These are phyloP conservation scores for Colletotrichum cereale DNA, from an alignment of 2,329 filamentous ascomycete genomes.

Conservation along the genomic window DNA sequence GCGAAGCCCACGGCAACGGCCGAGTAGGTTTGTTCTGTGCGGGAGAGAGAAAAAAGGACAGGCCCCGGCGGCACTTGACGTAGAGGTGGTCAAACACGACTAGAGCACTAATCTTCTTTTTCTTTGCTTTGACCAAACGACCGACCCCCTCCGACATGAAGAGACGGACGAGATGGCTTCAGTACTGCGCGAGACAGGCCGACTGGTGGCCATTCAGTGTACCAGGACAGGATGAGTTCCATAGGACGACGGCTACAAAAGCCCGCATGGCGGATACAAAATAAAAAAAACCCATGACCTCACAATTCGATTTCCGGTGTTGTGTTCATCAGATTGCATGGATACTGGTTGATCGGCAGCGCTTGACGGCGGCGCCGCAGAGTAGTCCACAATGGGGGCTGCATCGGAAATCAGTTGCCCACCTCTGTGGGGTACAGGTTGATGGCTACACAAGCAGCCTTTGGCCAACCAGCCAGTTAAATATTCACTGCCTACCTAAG, in stretches of 20 bases:
- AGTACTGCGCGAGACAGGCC: constrained; percentile 22
- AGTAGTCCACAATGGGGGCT: neutral
- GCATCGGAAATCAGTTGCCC: constrained; percentile 10
- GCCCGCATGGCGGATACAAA: constrained; percentile 24
- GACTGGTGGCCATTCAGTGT: constrained; percentile 29
- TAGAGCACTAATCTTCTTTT: constrained; percentile 36
- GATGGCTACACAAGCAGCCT: neutral
- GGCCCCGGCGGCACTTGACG: constrained; percentile 31
- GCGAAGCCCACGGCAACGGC: constrained; percentile 52
- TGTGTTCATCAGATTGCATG: neutral
- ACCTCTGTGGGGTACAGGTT: neutral
- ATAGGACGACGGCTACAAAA: constrained; percentile 26
- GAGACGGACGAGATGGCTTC: constrained; percentile 29
- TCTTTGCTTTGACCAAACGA: constrained; percentile 30
- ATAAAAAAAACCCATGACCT: constrained; percentile 8
- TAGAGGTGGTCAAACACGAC: constrained; percentile 5
- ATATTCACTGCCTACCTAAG: neutral
- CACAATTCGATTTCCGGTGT: neutral
- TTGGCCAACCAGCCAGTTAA: neutral
- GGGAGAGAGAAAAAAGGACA: neutral
- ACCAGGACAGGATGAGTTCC: constrained; percentile 23
- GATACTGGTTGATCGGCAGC: neutral
- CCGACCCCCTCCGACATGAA: constrained; percentile 4
- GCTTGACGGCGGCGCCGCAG: neutral
- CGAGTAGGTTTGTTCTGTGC: constrained; percentile 28